These are phyloP conservation scores for Talaromyces trachyspermus DNA, from an alignment of 495 filamentous ascomycete species.

Conservation along the genomic window DNA sequence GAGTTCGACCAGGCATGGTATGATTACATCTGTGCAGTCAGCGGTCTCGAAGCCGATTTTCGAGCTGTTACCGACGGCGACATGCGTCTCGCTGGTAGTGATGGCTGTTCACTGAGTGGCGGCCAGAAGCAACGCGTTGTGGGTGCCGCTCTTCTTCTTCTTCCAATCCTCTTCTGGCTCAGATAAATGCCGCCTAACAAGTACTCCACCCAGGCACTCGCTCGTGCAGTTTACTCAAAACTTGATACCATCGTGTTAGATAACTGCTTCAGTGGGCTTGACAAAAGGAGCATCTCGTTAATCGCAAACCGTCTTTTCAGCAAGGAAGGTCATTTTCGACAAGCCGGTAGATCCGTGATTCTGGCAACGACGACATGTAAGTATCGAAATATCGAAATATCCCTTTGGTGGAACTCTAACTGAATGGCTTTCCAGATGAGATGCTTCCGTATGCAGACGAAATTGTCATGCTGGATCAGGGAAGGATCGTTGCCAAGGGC, in stretches of 20 bases:
- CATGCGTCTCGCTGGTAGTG: slow-evolving; percentile 67
- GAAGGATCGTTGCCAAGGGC: slow-evolving; percentile 11
- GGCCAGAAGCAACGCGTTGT: slow-evolving; percentile 67
- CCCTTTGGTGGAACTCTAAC: slow-evolving; percentile 34
- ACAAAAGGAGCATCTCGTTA: background rate
- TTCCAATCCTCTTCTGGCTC: background rate
- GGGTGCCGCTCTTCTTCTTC: background rate
- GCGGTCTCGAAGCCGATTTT: slow-evolving; percentile 24
- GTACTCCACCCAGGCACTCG: too few relatives aligned
- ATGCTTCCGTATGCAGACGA: slow-evolving; percentile 13
- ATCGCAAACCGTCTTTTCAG: slow-evolving; percentile 11
- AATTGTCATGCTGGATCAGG: slow-evolving; percentile 12
- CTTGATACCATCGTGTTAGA: slow-evolving; percentile 26
- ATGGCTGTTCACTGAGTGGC: slow-evolving; percentile 74
- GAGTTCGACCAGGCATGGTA: slow-evolving; percentile 26
- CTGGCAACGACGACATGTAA: slow-evolving; percentile 8
- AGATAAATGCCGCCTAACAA: too few relatives aligned
- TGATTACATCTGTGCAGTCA: slow-evolving; percentile 19
- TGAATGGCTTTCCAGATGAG: slow-evolving; percentile 12
- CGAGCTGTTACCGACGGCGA: slow-evolving; percentile 47
- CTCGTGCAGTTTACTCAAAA: slow-evolving; percentile 17
- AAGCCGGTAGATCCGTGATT: slow-evolving; percentile 14
- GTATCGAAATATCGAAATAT: background rate
- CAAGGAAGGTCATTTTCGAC: slow-evolving; percentile 8
- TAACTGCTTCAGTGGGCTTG: slow-evolving; percentile 30